phyloP scores from a whole-genome alignment of 768 basidiomycete genomes.

The Mycena pura region DNA sequence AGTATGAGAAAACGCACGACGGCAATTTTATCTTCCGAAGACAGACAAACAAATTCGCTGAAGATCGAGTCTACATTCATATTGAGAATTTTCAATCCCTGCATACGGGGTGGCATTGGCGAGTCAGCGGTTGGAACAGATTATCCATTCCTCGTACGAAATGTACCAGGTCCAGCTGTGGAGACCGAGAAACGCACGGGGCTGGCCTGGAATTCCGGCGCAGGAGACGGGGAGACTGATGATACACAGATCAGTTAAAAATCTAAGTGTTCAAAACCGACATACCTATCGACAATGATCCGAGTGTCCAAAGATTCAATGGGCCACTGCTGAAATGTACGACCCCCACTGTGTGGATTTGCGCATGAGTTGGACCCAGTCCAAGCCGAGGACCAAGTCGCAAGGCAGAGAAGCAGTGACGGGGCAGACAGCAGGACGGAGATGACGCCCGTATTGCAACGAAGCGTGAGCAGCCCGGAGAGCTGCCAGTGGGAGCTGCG shows the following conservation, averaged over 20 bases:
- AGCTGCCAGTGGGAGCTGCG: not conserved
- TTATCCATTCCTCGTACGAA: too few species aligned
- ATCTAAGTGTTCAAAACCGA: not conserved
- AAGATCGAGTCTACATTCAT: not conserved
- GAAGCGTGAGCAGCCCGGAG: not conserved
- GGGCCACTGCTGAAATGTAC: not conserved
- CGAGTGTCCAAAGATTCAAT: not conserved
- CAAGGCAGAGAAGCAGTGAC: not conserved
- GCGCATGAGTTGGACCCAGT: not conserved
- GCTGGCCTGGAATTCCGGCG: too few species aligned
- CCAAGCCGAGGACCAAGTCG: slow-evolving; percentile 8
- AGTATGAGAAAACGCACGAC: not conserved
- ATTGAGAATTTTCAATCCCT: not conserved
- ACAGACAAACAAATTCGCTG: not conserved
- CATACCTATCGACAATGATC: not conserved
- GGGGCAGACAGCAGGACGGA: not conserved
- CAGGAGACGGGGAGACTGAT: too few species aligned
- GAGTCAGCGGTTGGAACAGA: not conserved
- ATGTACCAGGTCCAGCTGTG: too few species aligned
- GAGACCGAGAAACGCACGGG: too few species aligned
- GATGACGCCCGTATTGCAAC: not conserved
- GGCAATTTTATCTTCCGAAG: not conserved
- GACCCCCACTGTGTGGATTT: not conserved
- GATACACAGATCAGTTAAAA: not conserved
- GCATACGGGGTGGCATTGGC: not conserved